Evolutionary conservation across 2,329 filamentous ascomycete genomes (phyloP), one percentile per base, ranked within the genome.

Genomic region (Epichloe hybrida): DNA sequence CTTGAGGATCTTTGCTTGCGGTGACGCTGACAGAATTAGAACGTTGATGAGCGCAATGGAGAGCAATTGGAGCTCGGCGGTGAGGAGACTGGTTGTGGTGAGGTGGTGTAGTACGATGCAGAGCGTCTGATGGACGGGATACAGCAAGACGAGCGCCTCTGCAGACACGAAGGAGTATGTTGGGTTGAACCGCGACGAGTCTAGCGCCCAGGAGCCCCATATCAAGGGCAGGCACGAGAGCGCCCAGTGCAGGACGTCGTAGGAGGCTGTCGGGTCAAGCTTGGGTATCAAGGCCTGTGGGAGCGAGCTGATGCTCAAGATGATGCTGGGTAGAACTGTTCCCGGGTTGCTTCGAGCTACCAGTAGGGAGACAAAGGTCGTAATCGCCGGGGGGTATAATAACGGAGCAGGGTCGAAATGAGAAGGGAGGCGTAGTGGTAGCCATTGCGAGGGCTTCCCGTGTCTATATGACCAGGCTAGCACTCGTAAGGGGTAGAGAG

Each of bases 401-500:
- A 95, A 74, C 11, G 90, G 88, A 6, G 91, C 91, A 3, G 89
- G 90, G 61, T 97, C 91, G 66, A 96, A 95, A n/a, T 79, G 75
- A 4, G 80, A 70, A 0, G 89, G 88, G 38, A 95, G 71, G 34
- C 63, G 62, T 37, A 83, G 59, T 1, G 72, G 69, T 34, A 72
- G 57, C 52, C 55, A 58, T 31, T 55, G 65, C n/a, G 65, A 65
- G 3, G 72, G 65, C 4, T 56, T 63, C 17, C 66, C 63, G 23
- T 67, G 65, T 20, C 62, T 62, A 51, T 73, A 71, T 1, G 70
- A 67, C 72, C 77, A 77, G 17, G 67, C 56, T 5, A 73, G 60
- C n/a, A 84, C 66, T 51, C 81, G 72, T 39, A 84, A 50, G 2
- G 83, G 83, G 57, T 87, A 86, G 12, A 77, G 59, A 5, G 66